Conservation (phyloP, 1,139 yeast species). For the Zhuliangozyma parablackwelliae region DNA sequence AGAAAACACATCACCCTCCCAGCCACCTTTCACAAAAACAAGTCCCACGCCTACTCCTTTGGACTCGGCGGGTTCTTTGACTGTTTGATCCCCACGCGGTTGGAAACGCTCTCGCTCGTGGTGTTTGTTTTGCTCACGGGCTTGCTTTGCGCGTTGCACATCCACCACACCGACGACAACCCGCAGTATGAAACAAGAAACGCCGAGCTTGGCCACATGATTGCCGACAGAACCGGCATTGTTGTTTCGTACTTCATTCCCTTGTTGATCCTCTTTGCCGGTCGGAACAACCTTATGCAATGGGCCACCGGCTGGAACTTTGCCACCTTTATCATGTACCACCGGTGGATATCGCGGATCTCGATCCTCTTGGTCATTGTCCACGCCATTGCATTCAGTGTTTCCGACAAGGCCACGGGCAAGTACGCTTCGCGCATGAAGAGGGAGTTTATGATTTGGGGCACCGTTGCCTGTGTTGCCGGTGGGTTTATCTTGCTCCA, state of each 20-base stretch:
- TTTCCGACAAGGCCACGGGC: conserved; percentile 9
- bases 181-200: conserved; percentile 14
- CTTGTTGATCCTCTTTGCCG: conserved; percentile 26
- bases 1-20: conserved; percentile 29
- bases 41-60: conserved; percentile 14
- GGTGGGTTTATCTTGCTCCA: conserved; percentile 31
- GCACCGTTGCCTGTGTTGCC: conserved; percentile 35
- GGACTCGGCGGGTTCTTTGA: conserved; percentile 14
- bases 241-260: conserved; percentile 21
- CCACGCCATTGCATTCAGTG: conserved; percentile 21
- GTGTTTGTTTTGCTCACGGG: conserved; percentile 45
- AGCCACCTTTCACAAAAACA: conserved; percentile 23
- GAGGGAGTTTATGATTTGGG: conserved; percentile 38
- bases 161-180: conserved; percentile 18
- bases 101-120: conserved; percentile 21
- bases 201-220: conserved; percentile 13
- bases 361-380: conserved; percentile 18
- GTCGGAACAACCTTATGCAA: conserved; percentile 29
- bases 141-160: conserved; percentile 27
- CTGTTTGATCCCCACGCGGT: conserved; percentile 22
- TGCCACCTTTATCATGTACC: conserved; percentile 27
- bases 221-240: conserved; percentile 32
- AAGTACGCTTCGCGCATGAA: conserved; percentile 13
- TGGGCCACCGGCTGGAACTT: conserved; percentile 29
- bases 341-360: conserved; percentile 28